These are phyloP conservation scores for Daldinia caldariorum DNA, from an alignment of 495 filamentous ascomycete genomes.

Conservation along the genomic window DNA sequence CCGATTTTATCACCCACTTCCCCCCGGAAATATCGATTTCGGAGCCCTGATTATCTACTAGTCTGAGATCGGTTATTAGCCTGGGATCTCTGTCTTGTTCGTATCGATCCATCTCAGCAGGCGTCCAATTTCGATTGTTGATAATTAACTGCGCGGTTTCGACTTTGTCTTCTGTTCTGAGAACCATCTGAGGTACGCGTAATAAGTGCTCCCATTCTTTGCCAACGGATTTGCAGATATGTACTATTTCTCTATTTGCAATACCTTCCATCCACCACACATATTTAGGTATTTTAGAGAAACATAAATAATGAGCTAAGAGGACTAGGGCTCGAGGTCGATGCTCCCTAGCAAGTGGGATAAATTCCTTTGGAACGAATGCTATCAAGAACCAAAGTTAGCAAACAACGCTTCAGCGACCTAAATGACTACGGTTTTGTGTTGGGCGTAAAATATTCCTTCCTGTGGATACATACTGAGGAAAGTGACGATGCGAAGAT, in stretches of 20 bases:
- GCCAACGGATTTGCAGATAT: conserved; percentile 52
- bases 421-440: not conserved
- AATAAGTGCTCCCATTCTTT: conserved; percentile 49
- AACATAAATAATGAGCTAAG: conserved; percentile 58
- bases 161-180: conserved; percentile 28
- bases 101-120: conserved; percentile 35
- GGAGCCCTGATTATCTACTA: conserved; percentile 30
- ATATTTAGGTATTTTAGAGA: conserved; percentile 49
- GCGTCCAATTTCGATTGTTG: conserved; percentile 50
- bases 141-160: conserved; percentile 51
- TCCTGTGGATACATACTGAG: conserved; percentile 39
- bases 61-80: conserved; percentile 29
- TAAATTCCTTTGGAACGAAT: conserved; percentile 61
- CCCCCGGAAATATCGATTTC: conserved; percentile 34
- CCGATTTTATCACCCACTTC: conserved; percentile 31
- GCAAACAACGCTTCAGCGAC: not conserved
- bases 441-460: not conserved
- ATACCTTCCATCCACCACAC: conserved; percentile 61
- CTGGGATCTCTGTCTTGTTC: conserved; percentile 36
- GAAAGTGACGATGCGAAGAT: conserved; percentile 55
- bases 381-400: conserved; percentile 54
- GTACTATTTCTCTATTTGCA: conserved; percentile 50
- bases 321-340: conserved; percentile 66
- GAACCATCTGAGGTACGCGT: conserved; percentile 49
- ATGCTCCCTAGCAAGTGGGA: conserved; percentile 59